Evolutionary conservation across 148 eudicot genomes (phyloP).

Genomic region (Polygonum aviculare): DNA sequence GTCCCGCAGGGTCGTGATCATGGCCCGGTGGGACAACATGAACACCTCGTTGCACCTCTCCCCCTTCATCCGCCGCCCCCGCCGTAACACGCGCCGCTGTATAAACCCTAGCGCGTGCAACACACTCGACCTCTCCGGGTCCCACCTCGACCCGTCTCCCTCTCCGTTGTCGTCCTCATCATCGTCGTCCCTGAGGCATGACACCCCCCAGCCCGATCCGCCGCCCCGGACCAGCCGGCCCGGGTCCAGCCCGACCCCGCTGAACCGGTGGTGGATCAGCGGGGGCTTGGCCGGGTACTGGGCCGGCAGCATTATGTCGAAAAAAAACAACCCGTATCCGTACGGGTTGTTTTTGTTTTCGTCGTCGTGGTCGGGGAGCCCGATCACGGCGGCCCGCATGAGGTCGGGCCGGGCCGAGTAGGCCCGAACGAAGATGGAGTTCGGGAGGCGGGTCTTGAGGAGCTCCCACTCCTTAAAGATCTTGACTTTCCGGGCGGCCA

Average conservation of each 20-base stretch:
- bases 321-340: constrained; percentile 14
- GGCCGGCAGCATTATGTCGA: constrained; percentile 16
- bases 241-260: not conserved
- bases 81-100: constrained; percentile 5
- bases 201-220: not conserved
- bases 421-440: constrained; percentile 13
- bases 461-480: constrained; percentile 12
- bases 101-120: not conserved
- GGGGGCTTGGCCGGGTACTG: constrained; percentile 18
- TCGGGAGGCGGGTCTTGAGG: constrained; percentile 11
- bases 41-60: constrained; percentile 5
- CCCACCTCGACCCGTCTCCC: constrained; percentile 2
- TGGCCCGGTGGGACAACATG: constrained; percentile 7
- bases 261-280: not conserved
- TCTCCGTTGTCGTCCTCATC: not conserved
- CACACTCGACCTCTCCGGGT: constrained; percentile 12
- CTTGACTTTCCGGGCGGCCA: not conserved
- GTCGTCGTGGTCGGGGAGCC: not conserved
- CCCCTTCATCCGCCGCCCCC: not conserved
- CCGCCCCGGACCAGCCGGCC: not conserved
- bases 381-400: constrained; percentile 16
- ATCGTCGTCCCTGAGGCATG: not conserved
- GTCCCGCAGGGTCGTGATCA: not conserved
- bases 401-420: constrained; percentile 11
- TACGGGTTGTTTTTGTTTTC: not conserved